Percentiles rank a stretch among this genome's conserved stretches.
These are phyloP conservation scores for Pichia membranifaciens DNA, from an alignment of 805 yeast genomes.

Conservation along the genomic window DNA sequence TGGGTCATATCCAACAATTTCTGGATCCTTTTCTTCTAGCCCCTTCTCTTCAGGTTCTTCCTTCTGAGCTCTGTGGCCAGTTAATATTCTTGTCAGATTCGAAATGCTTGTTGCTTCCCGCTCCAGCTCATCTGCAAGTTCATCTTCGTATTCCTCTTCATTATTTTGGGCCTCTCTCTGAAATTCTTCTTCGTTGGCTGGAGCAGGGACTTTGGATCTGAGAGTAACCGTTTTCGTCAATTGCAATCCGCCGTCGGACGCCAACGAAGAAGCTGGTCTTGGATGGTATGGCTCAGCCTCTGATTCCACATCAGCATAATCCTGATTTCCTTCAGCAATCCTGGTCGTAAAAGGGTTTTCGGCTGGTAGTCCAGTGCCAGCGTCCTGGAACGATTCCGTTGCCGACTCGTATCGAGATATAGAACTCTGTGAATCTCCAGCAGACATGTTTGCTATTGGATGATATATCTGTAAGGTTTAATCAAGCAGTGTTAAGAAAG, in stretches of 20 bases:
- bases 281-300: slow-evolving; percentile 1
- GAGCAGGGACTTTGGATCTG: slow-evolving; percentile 1
- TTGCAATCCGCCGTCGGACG: neutral
- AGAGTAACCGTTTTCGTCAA: slow-evolving; percentile 6
- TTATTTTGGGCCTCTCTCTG: neutral
- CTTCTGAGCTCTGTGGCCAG: slow-evolving; percentile 5
- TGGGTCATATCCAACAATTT: slow-evolving; percentile 32
- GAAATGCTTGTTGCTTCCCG: slow-evolving; percentile 21
- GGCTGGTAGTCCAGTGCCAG: neutral
- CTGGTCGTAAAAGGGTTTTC: no score
- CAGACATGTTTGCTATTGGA: slow-evolving; percentile 6
- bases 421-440: slow-evolving; percentile 6
- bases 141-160: slow-evolving; percentile 19
- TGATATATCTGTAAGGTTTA: no score
- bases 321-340: no score
- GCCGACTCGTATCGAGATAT: slow-evolving; percentile 11
- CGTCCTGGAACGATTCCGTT: slow-evolving; percentile 7
- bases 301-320: neutral
- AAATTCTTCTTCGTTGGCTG: slow-evolving; percentile 3
- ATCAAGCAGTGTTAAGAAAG: no score
- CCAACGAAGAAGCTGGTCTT: neutral
- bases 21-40: slow-evolving; percentile 22
- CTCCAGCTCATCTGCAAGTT: slow-evolving; percentile 19
- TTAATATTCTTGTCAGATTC: slow-evolving; percentile 15
- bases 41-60: slow-evolving; percentile 15